phyloP scores from a whole-genome alignment of 371 early-diverging fungal species.

The Saksenaea oblongispora region DNA sequence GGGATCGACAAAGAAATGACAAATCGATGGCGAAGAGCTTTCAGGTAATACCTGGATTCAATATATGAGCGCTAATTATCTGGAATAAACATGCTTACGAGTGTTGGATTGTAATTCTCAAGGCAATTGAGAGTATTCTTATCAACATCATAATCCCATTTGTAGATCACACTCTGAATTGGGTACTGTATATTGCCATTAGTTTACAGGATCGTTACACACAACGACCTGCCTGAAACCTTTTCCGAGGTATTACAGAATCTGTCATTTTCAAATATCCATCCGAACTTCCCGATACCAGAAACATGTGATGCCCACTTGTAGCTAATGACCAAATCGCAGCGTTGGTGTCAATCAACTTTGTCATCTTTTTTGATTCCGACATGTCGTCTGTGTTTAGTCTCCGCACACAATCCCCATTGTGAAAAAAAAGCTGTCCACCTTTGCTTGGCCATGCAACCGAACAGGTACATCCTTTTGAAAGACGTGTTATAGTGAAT shows the following conservation, averaged over 20 bases:
- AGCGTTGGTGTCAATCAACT: background rate
- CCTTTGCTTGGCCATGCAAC: slow-evolving; percentile 14
- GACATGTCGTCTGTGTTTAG: background rate
- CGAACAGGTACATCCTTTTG: background rate
- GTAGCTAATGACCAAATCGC: slow-evolving; percentile 8
- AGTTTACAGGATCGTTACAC: background rate
- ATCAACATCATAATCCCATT: slow-evolving; percentile 16
- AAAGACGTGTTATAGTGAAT: background rate
- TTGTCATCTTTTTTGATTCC: background rate
- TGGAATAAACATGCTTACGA: slow-evolving; percentile 6
- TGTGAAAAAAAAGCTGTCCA: background rate
- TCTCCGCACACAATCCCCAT: slow-evolving; percentile 12
- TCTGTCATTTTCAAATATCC: slow-evolving; percentile 14
- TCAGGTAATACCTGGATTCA: background rate
- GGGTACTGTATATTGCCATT: background rate
- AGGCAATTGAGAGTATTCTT: slow-evolving; percentile 8
- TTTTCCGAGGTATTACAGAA: slow-evolving; percentile 8
- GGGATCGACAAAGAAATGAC: background rate
- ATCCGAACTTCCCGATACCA: slow-evolving; percentile 7
- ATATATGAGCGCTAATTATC: background rate
- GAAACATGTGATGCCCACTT: slow-evolving; percentile 18
- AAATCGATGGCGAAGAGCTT: slow-evolving; percentile 1
- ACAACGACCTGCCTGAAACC: background rate
- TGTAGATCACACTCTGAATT: slow-evolving; percentile 17
- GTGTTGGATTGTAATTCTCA: slow-evolving; percentile 12